A percentile compares a stretch with the other conserved stretches of the same genome.
These are phyloP conservation scores for Auriscalpium microsporum DNA, from an alignment of 768 basidiomycete species.

Conservation along the genomic window DNA sequence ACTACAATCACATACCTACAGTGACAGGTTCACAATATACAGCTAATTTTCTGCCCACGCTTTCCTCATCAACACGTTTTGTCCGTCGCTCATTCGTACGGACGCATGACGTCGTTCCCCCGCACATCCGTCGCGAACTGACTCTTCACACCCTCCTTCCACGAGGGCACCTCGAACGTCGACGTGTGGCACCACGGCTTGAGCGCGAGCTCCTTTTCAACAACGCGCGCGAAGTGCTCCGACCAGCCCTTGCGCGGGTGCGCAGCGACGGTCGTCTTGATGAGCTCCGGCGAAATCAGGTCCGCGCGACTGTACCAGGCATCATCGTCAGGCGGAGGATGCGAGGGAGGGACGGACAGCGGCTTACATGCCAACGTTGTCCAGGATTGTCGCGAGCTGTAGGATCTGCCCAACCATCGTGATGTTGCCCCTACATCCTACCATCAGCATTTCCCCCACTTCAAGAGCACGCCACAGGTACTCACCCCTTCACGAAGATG, in stretches of 20 bases:
- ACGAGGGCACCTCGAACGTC: slow-evolving; percentile 37
- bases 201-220: slow-evolving; percentile 35
- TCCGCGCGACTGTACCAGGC: slow-evolving; percentile 31
- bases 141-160: slow-evolving; percentile 35
- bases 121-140: slow-evolving; percentile 41
- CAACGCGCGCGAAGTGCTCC: slow-evolving; percentile 32
- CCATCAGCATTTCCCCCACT: neutral
- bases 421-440: slow-evolving; percentile 35
- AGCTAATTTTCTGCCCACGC: too few relatives aligned
- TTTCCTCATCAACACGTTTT: too few relatives aligned
- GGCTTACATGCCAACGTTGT: slow-evolving; percentile 38
- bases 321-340: neutral
- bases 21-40: too few relatives aligned
- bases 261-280: slow-evolving; percentile 30
- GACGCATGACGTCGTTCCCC: slow-evolving; percentile 34
- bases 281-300: slow-evolving; percentile 32
- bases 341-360: neutral
- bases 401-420: slow-evolving; percentile 42
- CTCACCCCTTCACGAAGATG: slow-evolving; percentile 37
- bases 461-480: neutral
- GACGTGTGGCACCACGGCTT: slow-evolving; percentile 47
- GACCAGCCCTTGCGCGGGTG: slow-evolving; percentile 41
- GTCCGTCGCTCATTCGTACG: slow-evolving; percentile 24
- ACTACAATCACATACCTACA: too few relatives aligned
- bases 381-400: slow-evolving; percentile 40